Evolutionary conservation across 306 rosid genomes (phyloP), one percentile per base, ranked within the genome.

Genomic region (Lathyrus tuberosus): DNA sequence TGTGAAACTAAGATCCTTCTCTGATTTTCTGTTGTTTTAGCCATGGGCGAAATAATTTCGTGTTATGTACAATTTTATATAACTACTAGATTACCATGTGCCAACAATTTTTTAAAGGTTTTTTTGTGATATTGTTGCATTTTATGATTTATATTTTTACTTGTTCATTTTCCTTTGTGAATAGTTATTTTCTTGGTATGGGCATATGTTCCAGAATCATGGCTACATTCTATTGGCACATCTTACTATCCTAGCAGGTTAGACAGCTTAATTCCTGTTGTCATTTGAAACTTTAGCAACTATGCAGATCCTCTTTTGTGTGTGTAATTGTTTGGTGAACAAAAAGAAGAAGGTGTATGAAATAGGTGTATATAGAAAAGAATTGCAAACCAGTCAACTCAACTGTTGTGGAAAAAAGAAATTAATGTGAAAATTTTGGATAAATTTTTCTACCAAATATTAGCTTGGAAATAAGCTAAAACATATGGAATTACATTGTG

Each of bases 131-230:
- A 24, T 2, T 40, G 14, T 33, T 12, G 13, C 8, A 51, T 54
- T 65, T 31, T 17, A 6, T 67, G 28, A 67, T 62, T 41, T 47
- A 62, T 38, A 72, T 59, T 33, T 20, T 30, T 62, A 40, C 68
- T 62, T 20, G 40, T 41, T 20, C 40, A 8, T 20, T 30, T 52
- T 76, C 3, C 41, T 78, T 26, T 81, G 28, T 78, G 67, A 47
- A 48, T 82, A 94, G 99, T 80, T 83, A 73, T 91, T 59, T 89
- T 87, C 92, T 84, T 94, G 78, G 81, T 85, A 49, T 88, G 98
- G 98, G 98, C 98, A 20, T 90, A 94, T 76, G 86, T 85, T 81
- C 98, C 97, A 8, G 95, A 90, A 71, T 79, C 87, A 26, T 94
- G 90, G 90, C 84, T 94, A 15, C 98, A 90, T 66, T 85, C 85